A percentile compares a stretch with the other conserved stretches of the same genome.
Evolutionary conservation across 1,284 basidiomycete genomes (phyloP).

Genomic region (Papiliotrema flavescens): DNA sequence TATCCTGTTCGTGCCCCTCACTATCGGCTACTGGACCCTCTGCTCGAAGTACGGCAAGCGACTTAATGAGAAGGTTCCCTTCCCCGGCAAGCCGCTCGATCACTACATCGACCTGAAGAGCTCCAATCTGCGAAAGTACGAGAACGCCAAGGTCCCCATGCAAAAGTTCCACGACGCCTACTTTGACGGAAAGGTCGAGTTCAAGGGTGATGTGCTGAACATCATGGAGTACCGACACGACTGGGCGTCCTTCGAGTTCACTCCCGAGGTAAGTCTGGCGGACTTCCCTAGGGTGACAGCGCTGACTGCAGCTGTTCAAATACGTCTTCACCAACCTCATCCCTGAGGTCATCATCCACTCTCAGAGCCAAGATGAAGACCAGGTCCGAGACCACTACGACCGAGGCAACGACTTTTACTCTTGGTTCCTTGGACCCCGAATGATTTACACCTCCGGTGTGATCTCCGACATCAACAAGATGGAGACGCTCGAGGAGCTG

Average conservation of each 20-base stretch:
- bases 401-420: constrained; percentile 92
- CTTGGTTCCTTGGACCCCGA: constrained; percentile 59
- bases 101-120: constrained; percentile 92
- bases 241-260: constrained; percentile 81
- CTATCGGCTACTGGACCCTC: constrained; percentile 84
- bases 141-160: constrained; percentile 85
- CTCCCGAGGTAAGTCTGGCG: constrained; percentile 33
- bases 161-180: constrained; percentile 97
- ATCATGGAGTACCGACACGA: constrained; percentile 92
- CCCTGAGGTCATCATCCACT: constrained; percentile 90
- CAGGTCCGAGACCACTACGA: constrained; percentile 98
- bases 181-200: constrained; percentile 93
- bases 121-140: constrained; percentile 73
- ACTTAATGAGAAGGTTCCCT: constrained; percentile 77
- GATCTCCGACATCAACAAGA: constrained; percentile 66
- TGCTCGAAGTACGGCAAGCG: constrained; percentile 78
- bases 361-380: constrained; percentile 84
- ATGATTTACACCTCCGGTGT: constrained; percentile 91
- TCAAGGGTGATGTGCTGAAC: constrained; percentile 95
- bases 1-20: constrained; percentile 70
- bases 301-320: constrained; percentile 70
- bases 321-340: constrained; percentile 85
- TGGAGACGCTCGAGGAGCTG: constrained; percentile 88
- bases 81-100: constrained; percentile 83
- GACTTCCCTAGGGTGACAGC: background rate